Percentiles rank a stretch among this genome's conserved stretches.
phyloP scores from a whole-genome alignment of 441 rosid genomes.

The Adansonia rubrostipa region DNA sequence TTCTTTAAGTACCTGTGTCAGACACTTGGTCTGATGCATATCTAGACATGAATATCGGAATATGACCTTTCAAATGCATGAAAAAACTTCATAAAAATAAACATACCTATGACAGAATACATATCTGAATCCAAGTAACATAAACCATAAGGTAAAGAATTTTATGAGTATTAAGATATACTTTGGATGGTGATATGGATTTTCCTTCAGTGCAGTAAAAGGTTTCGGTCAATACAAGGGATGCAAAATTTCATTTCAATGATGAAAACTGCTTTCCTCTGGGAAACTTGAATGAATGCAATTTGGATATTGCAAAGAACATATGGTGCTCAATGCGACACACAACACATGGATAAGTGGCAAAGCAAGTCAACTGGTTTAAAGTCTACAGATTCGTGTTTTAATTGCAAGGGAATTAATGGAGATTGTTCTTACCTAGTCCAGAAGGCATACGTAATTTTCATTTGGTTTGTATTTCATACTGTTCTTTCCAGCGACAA shows the following conservation, averaged over 20 bases:
- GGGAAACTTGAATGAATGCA: not conserved
- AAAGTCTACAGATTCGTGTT: not conserved
- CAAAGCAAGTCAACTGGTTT: not conserved
- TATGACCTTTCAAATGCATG: too few species aligned
- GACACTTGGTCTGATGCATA: too few species aligned
- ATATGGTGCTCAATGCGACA: not conserved
- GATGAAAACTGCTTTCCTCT: not conserved
- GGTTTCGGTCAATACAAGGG: not conserved
- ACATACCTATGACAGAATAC: too few species aligned
- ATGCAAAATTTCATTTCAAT: not conserved
- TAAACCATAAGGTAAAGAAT: too few species aligned
- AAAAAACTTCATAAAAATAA: too few species aligned
- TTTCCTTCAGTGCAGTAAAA: not conserved
- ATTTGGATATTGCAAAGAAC: not conserved
- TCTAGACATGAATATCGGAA: too few species aligned
- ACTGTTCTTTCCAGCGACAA: slow-evolving; percentile 50
- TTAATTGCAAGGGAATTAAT: not conserved
- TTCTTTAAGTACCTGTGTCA: too few species aligned
- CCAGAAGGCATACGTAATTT: slow-evolving; percentile 44
- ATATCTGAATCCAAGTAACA: too few species aligned
- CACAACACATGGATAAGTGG: not conserved
- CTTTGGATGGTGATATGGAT: too few species aligned
- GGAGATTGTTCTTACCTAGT: slow-evolving; percentile 43
- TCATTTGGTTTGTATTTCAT: slow-evolving; percentile 28
- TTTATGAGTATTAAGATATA: too few species aligned